phyloP scores from a whole-genome alignment of 345 rosid species.

The Murraya paniculata region DNA sequence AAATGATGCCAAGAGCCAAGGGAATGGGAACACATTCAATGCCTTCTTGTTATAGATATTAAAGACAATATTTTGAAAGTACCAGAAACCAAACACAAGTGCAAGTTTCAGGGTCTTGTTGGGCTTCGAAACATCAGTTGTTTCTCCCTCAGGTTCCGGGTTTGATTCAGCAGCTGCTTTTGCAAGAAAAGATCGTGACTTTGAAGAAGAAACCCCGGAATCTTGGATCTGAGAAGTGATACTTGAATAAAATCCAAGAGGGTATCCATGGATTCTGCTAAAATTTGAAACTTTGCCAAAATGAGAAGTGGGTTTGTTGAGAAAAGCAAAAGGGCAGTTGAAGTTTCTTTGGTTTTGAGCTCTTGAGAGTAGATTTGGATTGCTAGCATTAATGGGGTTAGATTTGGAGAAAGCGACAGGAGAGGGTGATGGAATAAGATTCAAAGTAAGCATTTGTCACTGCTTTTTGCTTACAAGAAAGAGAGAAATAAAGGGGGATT shows the following conservation, averaged over 20 bases:
- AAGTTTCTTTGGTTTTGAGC: conserved; percentile 26
- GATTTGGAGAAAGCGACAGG: conserved; percentile 46
- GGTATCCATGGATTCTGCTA: conserved; percentile 25
- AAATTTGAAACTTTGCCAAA: conserved; percentile 26
- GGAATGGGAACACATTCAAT: conserved; percentile 80
- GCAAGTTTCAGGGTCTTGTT: conserved; percentile 67
- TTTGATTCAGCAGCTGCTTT: conserved; percentile 46
- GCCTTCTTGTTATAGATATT: conserved; percentile 93
- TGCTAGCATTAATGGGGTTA: conserved; percentile 21
- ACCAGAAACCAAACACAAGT: conserved; percentile 81
- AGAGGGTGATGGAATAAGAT: conserved; percentile 39
- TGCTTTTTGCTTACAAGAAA: conserved; percentile 5
- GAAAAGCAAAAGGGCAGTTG: conserved; percentile 25
- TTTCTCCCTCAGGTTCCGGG: conserved; percentile 36
- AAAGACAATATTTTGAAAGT: conserved; percentile 88
- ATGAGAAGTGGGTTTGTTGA: conserved; percentile 22
- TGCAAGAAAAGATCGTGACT: conserved; percentile 36
- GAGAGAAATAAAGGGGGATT: conserved; percentile 7
- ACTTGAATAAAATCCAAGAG: conserved; percentile 34
- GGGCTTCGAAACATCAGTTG: conserved; percentile 23
- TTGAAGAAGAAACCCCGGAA: conserved; percentile 32
- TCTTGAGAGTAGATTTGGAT: conserved; percentile 34
- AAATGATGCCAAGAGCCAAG: conserved; percentile 96
- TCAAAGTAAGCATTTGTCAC: conserved; percentile 48
- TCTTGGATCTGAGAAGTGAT: conserved; percentile 37